Evolutionary conservation across 2,329 filamentous ascomycete genomes (phyloP).

Genomic region (Decorospora gaudefroyi): DNA sequence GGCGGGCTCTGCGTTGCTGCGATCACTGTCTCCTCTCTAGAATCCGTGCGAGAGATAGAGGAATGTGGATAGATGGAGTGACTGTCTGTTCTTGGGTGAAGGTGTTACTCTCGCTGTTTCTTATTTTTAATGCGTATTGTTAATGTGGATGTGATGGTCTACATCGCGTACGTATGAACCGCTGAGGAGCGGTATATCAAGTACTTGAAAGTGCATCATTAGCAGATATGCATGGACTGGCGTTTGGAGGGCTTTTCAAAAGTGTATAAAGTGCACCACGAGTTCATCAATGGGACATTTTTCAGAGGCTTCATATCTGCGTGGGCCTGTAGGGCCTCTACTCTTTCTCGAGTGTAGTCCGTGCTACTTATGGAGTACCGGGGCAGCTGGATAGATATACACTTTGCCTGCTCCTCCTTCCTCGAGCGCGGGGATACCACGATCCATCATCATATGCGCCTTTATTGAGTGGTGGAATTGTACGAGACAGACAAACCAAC

Average conservation of each 20-base stretch:
- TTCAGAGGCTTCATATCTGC: too few relatives aligned
- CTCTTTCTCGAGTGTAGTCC: too few relatives aligned
- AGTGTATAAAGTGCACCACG: too few relatives aligned
- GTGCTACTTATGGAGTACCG: too few relatives aligned
- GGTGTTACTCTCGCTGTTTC: not conserved
- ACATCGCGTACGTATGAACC: slow-evolving; percentile 11
- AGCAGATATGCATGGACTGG: slow-evolving; percentile 18
- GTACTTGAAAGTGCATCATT: slow-evolving; percentile 16
- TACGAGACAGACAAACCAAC: too few relatives aligned
- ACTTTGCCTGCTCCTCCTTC: too few relatives aligned
- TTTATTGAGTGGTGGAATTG: too few relatives aligned
- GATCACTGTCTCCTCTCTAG: not conserved
- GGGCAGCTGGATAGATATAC: too few relatives aligned
- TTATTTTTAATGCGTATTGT: not conserved
- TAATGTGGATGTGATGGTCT: not conserved
- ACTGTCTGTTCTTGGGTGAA: not conserved
- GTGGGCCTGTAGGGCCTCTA: too few relatives aligned
- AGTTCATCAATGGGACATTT: too few relatives aligned
- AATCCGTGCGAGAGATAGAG: not conserved
- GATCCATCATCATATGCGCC: too few relatives aligned
- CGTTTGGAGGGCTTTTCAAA: slow-evolving; percentile 8
- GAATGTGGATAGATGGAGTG: not conserved
- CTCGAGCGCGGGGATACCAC: too few relatives aligned
- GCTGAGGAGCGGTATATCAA: slow-evolving; percentile 30
- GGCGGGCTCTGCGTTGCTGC: not conserved